Evolutionary conservation across 225 moss, liverwort and hornwort species (phyloP), one percentile per base, ranked within the genome.

Genomic region (Pseudoscleropodium purum): DNA sequence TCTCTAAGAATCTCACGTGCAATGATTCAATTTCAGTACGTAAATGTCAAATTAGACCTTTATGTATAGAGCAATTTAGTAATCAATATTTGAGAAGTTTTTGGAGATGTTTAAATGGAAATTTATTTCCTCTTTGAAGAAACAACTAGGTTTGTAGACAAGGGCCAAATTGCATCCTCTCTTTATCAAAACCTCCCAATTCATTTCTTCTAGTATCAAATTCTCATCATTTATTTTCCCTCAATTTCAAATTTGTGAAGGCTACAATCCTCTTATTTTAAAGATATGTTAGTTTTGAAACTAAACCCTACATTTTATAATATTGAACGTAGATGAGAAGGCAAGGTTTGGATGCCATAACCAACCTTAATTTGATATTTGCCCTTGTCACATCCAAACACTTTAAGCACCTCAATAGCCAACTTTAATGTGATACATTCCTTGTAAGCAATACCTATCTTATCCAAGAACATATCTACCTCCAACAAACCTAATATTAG

Each of bases 321-420:
- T 30, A 17, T 43, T 0, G 0, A 1, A 3, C 4, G 16, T 0
- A 0, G 0, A 43, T 0, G 0, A 45, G 0, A 2, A 1, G 16
- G 10, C 0, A 17, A 0, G 2, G 6, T 2, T 0, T 27, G 1
- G 27, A 0, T 3, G 0, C 17, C 1, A 43, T 5, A 43, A 43
- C 10, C 29, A 43, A 43, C 3, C 3, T 3, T 73, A 43, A 27
- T 16, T 1, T 3, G 5, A 27, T 43, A 3, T 6, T 3, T 1
- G 0, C 37, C 36, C 11, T 5, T 5, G 3, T 16, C 11, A 0
- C 37, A 11, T 67, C 2, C 2, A 29, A 73, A 0, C 1, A 16
- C 3, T 73, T 2, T 1, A 16, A 27, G 45, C 17, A 9, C 45
- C 5, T 17, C 6, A 10, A 45, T 10, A 3, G 9, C 16, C 27